phyloP scores from a whole-genome alignment of 2,329 filamentous ascomycete genomes.

The Teratosphaeria gauchensis region DNA sequence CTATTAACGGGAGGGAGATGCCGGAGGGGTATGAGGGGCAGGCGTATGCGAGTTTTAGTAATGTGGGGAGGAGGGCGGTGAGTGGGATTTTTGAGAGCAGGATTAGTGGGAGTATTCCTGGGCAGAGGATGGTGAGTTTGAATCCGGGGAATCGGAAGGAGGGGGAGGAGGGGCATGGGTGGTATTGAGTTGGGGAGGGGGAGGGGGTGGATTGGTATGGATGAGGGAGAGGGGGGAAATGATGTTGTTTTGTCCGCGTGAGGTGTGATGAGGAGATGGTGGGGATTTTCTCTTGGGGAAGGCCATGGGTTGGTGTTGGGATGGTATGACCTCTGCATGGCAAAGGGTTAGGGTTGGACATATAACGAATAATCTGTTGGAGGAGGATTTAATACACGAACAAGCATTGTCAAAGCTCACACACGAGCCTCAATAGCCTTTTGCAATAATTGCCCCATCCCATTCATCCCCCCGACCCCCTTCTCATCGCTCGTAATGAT shows the following conservation, averaged over 20 bases:
- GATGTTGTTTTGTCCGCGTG: too few species aligned
- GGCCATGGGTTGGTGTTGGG: too few species aligned
- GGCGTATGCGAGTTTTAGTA: constrained; percentile 45
- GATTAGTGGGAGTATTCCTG: constrained; percentile 44
- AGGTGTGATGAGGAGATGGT: too few species aligned
- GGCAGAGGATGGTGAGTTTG: constrained; percentile 48
- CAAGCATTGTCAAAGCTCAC: too few species aligned
- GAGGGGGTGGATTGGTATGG: too few species aligned
- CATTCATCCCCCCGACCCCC: constrained; percentile 4
- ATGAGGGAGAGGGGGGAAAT: too few species aligned
- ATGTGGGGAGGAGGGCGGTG: constrained; percentile 46
- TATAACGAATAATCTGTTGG: too few species aligned
- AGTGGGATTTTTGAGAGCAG: constrained; percentile 51
- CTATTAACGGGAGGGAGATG: constrained; percentile 39
- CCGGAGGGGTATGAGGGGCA: constrained; percentile 5
- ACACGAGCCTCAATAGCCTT: background rate
- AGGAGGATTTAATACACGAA: too few species aligned
- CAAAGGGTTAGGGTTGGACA: too few species aligned
- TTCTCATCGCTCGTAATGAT: constrained; percentile 47
- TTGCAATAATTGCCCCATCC: constrained; percentile 3
- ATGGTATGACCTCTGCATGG: too few species aligned
- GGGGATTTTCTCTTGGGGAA: too few species aligned
- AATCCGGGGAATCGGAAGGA: constrained; percentile 47
- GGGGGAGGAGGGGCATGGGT: constrained; percentile 47
- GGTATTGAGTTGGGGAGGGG: too few species aligned